Conservation (phyloP, 495 filamentous ascomycete species). For the Podospora tetraspora region DNA sequence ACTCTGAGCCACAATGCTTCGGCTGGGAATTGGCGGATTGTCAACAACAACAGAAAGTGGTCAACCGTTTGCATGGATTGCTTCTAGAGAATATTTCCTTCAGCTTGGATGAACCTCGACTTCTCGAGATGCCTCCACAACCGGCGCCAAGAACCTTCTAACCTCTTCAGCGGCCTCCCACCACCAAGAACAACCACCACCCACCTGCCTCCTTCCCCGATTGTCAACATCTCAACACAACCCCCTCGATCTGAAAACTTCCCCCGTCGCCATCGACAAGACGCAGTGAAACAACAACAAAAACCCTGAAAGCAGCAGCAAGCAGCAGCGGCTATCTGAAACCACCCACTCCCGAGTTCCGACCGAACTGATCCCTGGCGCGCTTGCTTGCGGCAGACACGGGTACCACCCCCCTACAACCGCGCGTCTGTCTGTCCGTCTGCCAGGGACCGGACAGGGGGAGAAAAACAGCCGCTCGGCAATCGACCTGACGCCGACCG, state of each 20-base stretch:
- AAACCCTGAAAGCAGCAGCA: too few species aligned
- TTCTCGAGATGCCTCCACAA: too few species aligned
- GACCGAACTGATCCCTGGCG: too few species aligned
- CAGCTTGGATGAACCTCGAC: background rate
- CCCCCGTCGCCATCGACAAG: background rate
- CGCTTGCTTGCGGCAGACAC: background rate
- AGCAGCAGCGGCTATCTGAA: background rate
- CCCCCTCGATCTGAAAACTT: background rate
- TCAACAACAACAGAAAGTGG: background rate
- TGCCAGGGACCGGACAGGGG: background rate
- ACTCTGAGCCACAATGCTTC: background rate
- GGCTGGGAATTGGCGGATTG: background rate
- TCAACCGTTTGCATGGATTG: background rate
- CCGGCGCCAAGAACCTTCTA: too few species aligned
- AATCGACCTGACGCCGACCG: background rate
- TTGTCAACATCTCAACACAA: background rate
- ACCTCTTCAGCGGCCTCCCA: background rate
- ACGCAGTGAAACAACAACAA: background rate
- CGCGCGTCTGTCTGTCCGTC: background rate
- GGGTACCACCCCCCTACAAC: background rate
- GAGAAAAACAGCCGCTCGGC: background rate
- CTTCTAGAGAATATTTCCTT: background rate
- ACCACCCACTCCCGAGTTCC: background rate
- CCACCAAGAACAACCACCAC: too few species aligned
- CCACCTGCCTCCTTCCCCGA: background rate